Percentiles rank a stretch among this genome's conserved stretches.
Evolutionary conservation across 208 protist species (phyloP).

Genomic region (Trypanosoma lewisi): DNA sequence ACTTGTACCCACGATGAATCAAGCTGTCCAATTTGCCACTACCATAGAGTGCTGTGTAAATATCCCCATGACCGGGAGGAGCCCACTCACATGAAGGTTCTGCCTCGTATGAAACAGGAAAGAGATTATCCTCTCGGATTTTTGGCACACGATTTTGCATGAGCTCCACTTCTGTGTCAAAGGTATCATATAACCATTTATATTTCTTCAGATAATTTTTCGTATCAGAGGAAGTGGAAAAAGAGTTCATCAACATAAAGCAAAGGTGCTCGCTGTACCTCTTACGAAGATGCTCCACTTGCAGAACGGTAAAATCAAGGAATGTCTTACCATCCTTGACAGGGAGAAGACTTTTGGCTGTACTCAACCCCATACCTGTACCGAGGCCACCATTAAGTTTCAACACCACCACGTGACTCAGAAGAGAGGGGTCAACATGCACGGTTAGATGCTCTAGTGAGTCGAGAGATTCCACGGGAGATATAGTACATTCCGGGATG

Average conservation of each 20-base stretch:
- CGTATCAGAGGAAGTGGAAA: conserved; percentile 96
- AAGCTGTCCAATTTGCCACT: conserved; percentile 88
- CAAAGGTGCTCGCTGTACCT: conserved; percentile 85
- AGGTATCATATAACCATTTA: conserved; percentile 40
- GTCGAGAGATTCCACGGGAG: conserved; percentile 41
- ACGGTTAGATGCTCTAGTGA: conserved; percentile 36
- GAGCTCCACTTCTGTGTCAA: conserved; percentile 66
- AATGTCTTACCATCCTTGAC: conserved; percentile 95
- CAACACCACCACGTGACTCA: conserved; percentile 92
- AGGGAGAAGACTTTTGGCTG: conserved; percentile 91
- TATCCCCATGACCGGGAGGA: conserved; percentile 99
- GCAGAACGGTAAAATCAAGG: conserved; percentile 96
- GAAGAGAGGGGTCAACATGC: conserved; percentile 28
- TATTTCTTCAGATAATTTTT: conserved; percentile 61
- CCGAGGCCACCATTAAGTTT: conserved; percentile 98
- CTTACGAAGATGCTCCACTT: conserved; percentile 92
- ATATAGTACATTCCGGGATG: conserved; percentile 54
- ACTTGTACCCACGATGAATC: conserved; percentile 88
- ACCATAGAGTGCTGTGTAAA: conserved; percentile 94
- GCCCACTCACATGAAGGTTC: conserved; percentile 88
- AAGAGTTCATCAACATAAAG: conserved; percentile 99
- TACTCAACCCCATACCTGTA: conserved; percentile 86
- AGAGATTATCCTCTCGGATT: conserved; percentile 58
- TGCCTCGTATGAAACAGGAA: conserved; percentile 52
- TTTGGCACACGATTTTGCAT: conserved; percentile 89